Base-by-base conservation (phyloP, 345 rosid species). In the Corymbia maculata region DNA sequence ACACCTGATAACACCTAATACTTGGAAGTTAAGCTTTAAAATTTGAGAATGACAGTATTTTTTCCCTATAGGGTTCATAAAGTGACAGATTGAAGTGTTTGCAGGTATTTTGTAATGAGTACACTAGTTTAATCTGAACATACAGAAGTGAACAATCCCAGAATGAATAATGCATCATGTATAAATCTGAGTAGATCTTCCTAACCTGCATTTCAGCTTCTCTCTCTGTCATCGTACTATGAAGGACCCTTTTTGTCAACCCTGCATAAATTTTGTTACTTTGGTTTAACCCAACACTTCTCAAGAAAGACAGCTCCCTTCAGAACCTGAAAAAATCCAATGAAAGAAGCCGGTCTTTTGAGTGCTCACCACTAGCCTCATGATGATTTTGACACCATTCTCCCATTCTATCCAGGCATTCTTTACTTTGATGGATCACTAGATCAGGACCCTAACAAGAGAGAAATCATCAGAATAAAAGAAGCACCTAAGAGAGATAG, bases 311-410 rank as follows among this genome's bases (percentile, higher is more conserved):
- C 30, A 51, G 42, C 44, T 87, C 52, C 44, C 59, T 68, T 64
- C 22, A 12, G 85, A 21, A 87, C 26, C 36, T 51, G 19, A 57
- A 86, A 59, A 75, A 14, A 36, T 57, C 51, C 80, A 82, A 36
- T 44, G 51, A 75, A 11, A 51, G 86, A n/a, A 53, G 59, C 44
- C 13, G 24, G 28, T n/a, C 26, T 64, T 79, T 64, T 15, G 28
- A 86, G 47, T 84, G 87, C 93, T 91, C 93, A 97, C 99, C 99
- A 90, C 99, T 98, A 88, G 94, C 96, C 47, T 92, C 95, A 85
- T 96, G 99, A 93, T 96, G 99, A 87, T 80, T 90, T 92, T 93
- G 96, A 91, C 99, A 98, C 99, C 99, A 96, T 51, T 98, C 99
- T 85, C 95, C 95, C 98, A 97, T 97, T 88, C 90, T 88, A 89